Evolutionary conservation across 2,329 filamentous ascomycete species (phyloP).

Genomic region (Zymoseptoria tritici): DNA sequence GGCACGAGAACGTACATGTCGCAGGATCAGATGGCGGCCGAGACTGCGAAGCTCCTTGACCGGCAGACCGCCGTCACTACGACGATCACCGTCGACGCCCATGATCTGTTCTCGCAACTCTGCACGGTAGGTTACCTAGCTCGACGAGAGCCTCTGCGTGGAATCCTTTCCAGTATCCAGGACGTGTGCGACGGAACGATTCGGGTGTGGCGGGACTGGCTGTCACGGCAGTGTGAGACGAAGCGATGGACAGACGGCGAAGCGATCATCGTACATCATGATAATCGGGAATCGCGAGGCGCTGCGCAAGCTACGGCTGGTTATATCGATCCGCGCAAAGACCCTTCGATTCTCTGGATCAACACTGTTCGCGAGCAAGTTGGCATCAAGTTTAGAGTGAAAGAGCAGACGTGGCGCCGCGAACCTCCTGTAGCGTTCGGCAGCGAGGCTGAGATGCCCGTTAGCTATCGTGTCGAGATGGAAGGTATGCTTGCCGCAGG

Average conservation of each 20-base stretch:
- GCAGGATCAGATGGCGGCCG: conserved; percentile 12
- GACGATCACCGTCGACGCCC: conserved; percentile 57
- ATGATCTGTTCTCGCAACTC: conserved; percentile 68
- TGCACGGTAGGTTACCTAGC: conserved; percentile 62
- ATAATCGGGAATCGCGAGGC: conserved; percentile 4
- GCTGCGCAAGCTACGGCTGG: conserved; percentile 15
- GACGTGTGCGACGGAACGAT: conserved; percentile 61
- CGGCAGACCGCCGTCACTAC: conserved; percentile 43
- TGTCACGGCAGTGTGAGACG: conserved; percentile 42
- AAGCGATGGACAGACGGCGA: conserved; percentile 23
- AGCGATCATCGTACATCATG: conserved; percentile 21
- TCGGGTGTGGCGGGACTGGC: conserved; percentile 66
- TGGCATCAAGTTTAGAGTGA: conserved; percentile 61
- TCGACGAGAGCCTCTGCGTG: conserved; percentile 53
- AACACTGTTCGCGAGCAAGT: conserved; percentile 52
- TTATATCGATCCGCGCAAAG: conserved; percentile 23
- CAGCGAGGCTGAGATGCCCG: conserved; percentile 56
- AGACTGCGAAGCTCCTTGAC: conserved; percentile 9
- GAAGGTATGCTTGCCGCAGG: conserved; percentile 48
- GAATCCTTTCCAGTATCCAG: conserved; percentile 57
- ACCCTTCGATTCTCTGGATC: conserved; percentile 58
- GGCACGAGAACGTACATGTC: conserved; percentile 35
- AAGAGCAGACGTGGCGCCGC: conserved; percentile 41
- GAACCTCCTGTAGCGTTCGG: conserved; percentile 49
- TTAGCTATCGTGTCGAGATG: conserved; percentile 64